Base-by-base conservation (phyloP, 176 grass and related monocot genomes). In the Elymus sibiricus region DNA sequence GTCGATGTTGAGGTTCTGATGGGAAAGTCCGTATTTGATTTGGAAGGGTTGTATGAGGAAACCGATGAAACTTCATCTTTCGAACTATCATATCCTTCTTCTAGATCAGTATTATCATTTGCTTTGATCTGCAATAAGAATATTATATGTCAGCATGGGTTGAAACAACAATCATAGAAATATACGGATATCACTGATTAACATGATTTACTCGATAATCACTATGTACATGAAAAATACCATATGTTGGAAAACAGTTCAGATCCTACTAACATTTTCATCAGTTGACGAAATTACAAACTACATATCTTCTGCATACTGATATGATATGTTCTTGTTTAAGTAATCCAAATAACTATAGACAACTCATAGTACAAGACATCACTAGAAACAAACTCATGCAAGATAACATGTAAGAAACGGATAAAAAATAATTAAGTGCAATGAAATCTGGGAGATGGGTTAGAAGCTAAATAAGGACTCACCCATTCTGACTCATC, bases 401-500 rank as follows among this genome's bases (percentile, higher is more conserved):
- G 79, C 35, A 86, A 60, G 64, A 87, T 38, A 84, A n/a, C 64
- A 11, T 59, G 43, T 60, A 27, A 37, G 83, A 68, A 53, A 65
- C 19, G 22, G 74, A 56, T 78, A 32, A 56, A 56, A 2, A 17
- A 25, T 61, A 84, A 58, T 79, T 40, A 10, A 58, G 46, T 68
- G 35, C 14, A 17, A 58, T 76, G 27, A 83, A 74, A 79, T 24
- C 4, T 62, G 61, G 5, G 67, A 89, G 24, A 73, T 14, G 37
- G 26, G 35, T 66, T 27, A 79, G 4, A 79, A 80, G 62, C 9
- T 32, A 82, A 77, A 78, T 46, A 61, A 59, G 10, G 79, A 86
- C 93, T 83, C 79, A 99, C 97, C 97, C 97, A 99, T 92, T 94
- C 94, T 72, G 90, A 92, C 86, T 99, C 97, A 87, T 95, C 92